Base-by-base conservation (phyloP, 805 yeast species). In the Candida lessepsii region DNA sequence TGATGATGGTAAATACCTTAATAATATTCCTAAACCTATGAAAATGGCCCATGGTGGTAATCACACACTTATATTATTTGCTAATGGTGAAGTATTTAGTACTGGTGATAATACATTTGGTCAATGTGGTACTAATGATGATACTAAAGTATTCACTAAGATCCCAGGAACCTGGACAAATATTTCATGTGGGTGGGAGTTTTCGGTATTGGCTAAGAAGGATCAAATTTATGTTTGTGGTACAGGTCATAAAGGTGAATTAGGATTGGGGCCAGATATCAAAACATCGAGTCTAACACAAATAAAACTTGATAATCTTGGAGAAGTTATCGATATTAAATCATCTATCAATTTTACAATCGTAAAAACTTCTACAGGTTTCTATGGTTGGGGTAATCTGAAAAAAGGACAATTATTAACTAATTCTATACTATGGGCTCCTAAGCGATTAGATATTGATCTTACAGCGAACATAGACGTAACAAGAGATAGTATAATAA, bases 161-260 rank as follows among this genome's bases (percentile, higher is more conserved):
- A 35, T 39, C 5, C 40, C 37, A 2, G 47, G 49, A 2, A 29
- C 44, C 0, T 71, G 84, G 78, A 55, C 48, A 18, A 65, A 70
- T 39, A 70, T 78, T 1, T 67, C 80, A 3, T 82, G 91, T 29
- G 96, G 96, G 0, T 91, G 95, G 95, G 91, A 82, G 45, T 86
- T 68, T 51, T 70, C 84, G 0, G 60, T 84, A 0, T 58, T 84
- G 3, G 70, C 82, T 0, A 15, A 8, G 6, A 36, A 56, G 0
- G 64, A 71, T 38, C 60, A 59, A 4, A 52, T 88, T 0, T 78
- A 60, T 51, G 61, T 70, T 0, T 64, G 78, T 46, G 96, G 96
- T 0, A 25, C 44, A 4, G 96, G 96, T 0, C 57, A 62, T 0
- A 78, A 78, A 42, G 96, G 96, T 0, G 96, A 87, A 53, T 62